Evolutionary conservation across 352 stramenopile species (phyloP), one percentile per base, ranked within the genome.

Genomic region (Pythium utonaiense): DNA sequence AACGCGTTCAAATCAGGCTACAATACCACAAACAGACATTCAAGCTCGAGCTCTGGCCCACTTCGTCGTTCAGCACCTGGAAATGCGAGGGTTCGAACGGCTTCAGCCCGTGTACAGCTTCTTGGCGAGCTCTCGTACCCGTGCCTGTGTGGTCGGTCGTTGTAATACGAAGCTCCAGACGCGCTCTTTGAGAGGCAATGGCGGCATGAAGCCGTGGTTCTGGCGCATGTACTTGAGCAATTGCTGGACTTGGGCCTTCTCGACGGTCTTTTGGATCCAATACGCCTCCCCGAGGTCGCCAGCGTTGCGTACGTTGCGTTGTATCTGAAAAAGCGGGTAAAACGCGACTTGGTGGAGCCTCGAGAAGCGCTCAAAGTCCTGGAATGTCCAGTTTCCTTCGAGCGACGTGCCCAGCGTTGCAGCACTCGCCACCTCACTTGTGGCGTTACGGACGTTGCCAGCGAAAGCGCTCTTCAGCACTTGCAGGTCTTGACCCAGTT

Each of bases 321-420:
- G 77, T 45, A 86, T 61, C 56, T 71, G 69, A 2, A 86, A 49
- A 3, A 89, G 51, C 8, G 77, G 80, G 27, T 74, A 85, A 51
- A 89, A 86, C 0, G 77, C 72, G 22, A 82, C 65, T 14, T 61
- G 67, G 40, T 89, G 69, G 14, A 74, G 77, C 19, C 53, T 65
- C 10, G 77, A 75, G 16, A 89, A 67, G 22, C 71, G 61, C 51
- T 83, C 60, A 41, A 89, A 87, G 41, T 84, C 79, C 4, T 70
- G 66, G 48, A 89, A 87, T 17, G 67, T 74, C 54, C 47, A 57
- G 51, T 21, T 65, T 1, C 57, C 57, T 45, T 58, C 49, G 8
- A 52, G 24, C 4, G 19, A 31, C 0, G 27, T 25, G 13, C 57
- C 57, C 17, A 59, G 54, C 31, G 8, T 67, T 75, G 25, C 48